phyloP scores from a whole-genome alignment of 768 basidiomycete genomes.

The Boletus edulis region DNA sequence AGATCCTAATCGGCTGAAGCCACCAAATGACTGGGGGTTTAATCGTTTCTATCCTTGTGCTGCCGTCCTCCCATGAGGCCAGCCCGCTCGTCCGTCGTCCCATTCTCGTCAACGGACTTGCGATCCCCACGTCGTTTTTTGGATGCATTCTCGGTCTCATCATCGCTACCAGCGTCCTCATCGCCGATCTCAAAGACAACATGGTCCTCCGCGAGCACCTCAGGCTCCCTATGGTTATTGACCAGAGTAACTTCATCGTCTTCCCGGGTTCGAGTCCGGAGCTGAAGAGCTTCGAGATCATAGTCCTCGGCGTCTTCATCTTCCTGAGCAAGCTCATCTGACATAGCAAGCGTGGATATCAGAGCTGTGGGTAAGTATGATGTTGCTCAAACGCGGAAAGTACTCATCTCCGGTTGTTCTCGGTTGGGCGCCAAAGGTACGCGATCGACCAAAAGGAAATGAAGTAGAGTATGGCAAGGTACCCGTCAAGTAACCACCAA shows the following conservation, averaged over 20 bases:
- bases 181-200: slow-evolving; percentile 93
- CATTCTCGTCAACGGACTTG: slow-evolving; percentile 48
- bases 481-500: slow-evolving; percentile 98
- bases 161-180: slow-evolving; percentile 66
- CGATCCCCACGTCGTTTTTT: slow-evolving; percentile 49
- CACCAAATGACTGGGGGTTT: slow-evolving; percentile 12
- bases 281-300: slow-evolving; percentile 74
- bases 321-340: slow-evolving; percentile 93
- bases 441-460: slow-evolving; percentile 76
- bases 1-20: slow-evolving; percentile 22
- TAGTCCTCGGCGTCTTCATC: slow-evolving; percentile 94
- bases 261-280: slow-evolving; percentile 47
- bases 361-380: slow-evolving; percentile 21
- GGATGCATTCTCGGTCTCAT: slow-evolving; percentile 49
- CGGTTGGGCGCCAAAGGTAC: slow-evolving; percentile 93
- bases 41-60: slow-evolving; percentile 36
- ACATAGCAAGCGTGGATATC: slow-evolving; percentile 82
- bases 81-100: slow-evolving; percentile 53
- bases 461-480: slow-evolving; percentile 86
- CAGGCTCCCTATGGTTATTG: slow-evolving; percentile 51
- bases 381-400: neutral
- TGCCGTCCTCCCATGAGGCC: slow-evolving; percentile 55
- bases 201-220: slow-evolving; percentile 55
- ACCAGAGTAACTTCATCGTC: slow-evolving; percentile 75
- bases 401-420: slow-evolving; percentile 81